Evolutionary conservation across 768 basidiomycete species (phyloP), one percentile per base, ranked within the genome.

Genomic region (Russula sp.): DNA sequence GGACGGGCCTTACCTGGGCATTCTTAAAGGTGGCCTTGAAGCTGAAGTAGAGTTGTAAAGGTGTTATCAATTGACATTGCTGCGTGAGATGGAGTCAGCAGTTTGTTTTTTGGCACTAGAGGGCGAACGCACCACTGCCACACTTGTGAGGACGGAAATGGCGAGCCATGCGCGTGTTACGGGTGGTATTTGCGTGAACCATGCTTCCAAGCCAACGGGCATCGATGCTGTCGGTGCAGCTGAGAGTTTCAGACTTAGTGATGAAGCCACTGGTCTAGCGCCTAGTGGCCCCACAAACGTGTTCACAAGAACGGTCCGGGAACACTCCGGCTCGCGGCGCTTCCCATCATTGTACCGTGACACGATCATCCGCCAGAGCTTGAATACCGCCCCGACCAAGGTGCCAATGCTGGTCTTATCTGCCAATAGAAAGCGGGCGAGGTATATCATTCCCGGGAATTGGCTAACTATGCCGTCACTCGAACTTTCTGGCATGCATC

Each of bases 61-160:
- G 92, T 0, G 94, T 92, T 3, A 98, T 84, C 32, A 94, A 77
- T 70, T 95, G 89, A 69, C 88, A 92, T 93, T 98, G 94, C 94
- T 97, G 57, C 3, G 52, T 54, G 10, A 34, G 32, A 49, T 55
- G 42, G 18, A 9, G 18, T 57, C 50, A 68, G 48, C 14, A 16
- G 52, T 44, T 37, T 8, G 2, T 42, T 22, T 4, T 11, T 11
- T 22, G 14, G 13, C 40, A 9, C 22, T 3, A 34, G 56, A 40
- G 16, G 20, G 27, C 31, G 44, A 54, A 68, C 92, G 69, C 73
- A 96, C 94, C 66, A 96, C 91, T 18, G 93, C 89, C 55, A 96
- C 70, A 70, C 91, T 95, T 6, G 86, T 88, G 14, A 86, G 77
- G 13, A 96, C 84, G 10, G 89, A 85, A 4, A 94, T 78, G 2